A percentile compares a stretch with the other conserved stretches of the same genome.
Evolutionary conservation across 257 asterid genomes (phyloP).

Genomic region (Solanum gandarillasii): DNA sequence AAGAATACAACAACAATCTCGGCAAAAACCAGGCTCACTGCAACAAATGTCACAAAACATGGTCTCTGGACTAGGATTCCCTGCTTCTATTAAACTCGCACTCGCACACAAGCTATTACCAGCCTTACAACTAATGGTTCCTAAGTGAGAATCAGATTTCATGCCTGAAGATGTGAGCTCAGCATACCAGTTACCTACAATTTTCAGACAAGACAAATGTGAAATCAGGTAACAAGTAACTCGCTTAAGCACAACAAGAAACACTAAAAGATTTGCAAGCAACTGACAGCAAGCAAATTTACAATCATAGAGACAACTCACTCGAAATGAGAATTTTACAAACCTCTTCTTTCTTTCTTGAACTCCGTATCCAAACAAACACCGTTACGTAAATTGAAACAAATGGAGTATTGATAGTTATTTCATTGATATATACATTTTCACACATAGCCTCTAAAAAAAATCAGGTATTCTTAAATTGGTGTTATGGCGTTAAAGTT

Average conservation of each 20-base stretch:
- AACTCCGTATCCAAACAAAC: background rate
- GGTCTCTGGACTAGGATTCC: slow-evolving; percentile 22
- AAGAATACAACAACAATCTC: slow-evolving; percentile 79
- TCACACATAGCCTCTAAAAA: background rate
- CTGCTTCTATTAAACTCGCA: slow-evolving; percentile 35
- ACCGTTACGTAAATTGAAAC: background rate
- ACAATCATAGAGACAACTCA: background rate
- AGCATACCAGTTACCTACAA: background rate
- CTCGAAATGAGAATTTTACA: background rate
- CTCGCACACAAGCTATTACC: slow-evolving; percentile 59
- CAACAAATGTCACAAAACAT: slow-evolving; percentile 78
- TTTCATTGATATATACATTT: background rate
- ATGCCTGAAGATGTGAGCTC: slow-evolving; percentile 4
- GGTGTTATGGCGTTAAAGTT: background rate
- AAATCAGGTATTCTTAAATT: background rate
- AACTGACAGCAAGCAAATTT: background rate
- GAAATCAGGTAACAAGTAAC: slow-evolving; percentile 2
- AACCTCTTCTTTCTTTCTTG: background rate
- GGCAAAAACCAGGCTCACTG: slow-evolving; percentile 59
- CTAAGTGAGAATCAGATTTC: slow-evolving; percentile 12
- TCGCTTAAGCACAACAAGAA: background rate
- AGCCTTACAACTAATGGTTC: slow-evolving; percentile 38
- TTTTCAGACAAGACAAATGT: background rate
- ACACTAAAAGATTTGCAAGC: background rate
- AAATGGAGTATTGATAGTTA: background rate